Evolutionary conservation across 257 asterid genomes (phyloP), one percentile per base, ranked within the genome.

Genomic region (Fraxinus quadrangulata): DNA sequence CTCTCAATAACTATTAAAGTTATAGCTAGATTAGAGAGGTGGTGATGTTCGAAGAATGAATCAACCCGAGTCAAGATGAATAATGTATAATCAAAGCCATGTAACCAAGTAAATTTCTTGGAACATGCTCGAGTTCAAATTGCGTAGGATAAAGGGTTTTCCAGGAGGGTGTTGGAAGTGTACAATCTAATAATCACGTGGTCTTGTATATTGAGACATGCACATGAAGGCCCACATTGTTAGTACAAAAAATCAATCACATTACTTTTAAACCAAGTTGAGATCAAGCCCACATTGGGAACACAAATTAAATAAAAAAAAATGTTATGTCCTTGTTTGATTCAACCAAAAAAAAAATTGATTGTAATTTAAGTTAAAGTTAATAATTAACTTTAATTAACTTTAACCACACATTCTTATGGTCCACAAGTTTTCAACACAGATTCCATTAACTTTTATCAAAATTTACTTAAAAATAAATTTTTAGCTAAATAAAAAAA

Each of bases 181-280:
- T 79, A 81, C 77, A 83, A 83, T 78, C 79, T 72, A 83, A 83
- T 86, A 85, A 84, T 87, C 92, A 91, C 92, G 75, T 89, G 94
- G 88, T 81, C 81, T 83, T 89, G 94, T 77, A 80, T 74, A 85
- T 82, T 80, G 84, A 85, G 87, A 89, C 87, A 86, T 84, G 47
- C 89, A 85, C 90, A 89, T 80, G 83, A 84, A 80, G 94, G 88
- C 82, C 92, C 96, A 89, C 88, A 67, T 75, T 85, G 85, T 80
- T 84, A 74, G 89, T 83, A 86, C 89, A 78, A 83, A 63, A 63
- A 77, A 76, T 80, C 85, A 81, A 84, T 78, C 85, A 81, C 76
- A 51, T 79, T 77, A 71, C 82, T 69, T 81, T 75, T 79, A 11
- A 79, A 78, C 84, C 89, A 81, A 82, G 71, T 86, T 75, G 87